These are phyloP conservation scores for Crithidia sp. DNA, from an alignment of 208 protist genomes.

Conservation along the genomic window DNA sequence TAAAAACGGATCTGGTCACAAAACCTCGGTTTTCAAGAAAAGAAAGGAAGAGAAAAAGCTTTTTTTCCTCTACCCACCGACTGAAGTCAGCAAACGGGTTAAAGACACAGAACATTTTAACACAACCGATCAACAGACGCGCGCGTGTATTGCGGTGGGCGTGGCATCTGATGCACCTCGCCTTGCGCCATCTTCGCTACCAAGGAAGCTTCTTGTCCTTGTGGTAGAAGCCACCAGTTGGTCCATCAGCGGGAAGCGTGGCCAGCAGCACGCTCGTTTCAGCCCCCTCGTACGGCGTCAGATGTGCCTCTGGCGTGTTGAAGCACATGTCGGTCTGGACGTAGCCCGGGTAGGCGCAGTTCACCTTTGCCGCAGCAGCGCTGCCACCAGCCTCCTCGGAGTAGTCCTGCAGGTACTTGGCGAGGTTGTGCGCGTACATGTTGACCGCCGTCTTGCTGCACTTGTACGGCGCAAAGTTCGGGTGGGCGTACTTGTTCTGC, in stretches of 20 bases:
- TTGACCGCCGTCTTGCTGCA: conserved; percentile 76
- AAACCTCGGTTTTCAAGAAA: not conserved
- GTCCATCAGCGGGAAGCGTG: conserved; percentile 77
- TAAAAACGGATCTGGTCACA: conserved; percentile 1
- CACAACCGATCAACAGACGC: too few relatives aligned
- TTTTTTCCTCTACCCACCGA: not conserved
- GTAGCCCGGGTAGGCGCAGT: conserved; percentile 79
- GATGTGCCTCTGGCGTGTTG: conserved; percentile 42
- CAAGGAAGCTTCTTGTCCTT: conserved; percentile 76
- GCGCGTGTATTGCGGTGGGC: too few relatives aligned
- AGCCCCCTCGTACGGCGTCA: conserved; percentile 72
- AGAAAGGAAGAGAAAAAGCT: not conserved
- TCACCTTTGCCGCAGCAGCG: conserved; percentile 69
- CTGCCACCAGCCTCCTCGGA: conserved; percentile 49
- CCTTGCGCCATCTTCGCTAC: conserved; percentile 31
- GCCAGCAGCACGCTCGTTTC: conserved; percentile 79
- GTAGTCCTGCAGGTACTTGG: conserved; percentile 60
- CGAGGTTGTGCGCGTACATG: conserved; percentile 87
- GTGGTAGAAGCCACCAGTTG: conserved; percentile 84
- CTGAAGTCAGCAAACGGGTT: too few relatives aligned
- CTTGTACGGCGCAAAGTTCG: conserved; percentile 58
- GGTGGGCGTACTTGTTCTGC: conserved; percentile 52
- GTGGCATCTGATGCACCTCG: not conserved
- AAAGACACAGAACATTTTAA: too few relatives aligned
- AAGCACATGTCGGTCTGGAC: conserved; percentile 84